Conservation (phyloP, 441 rosid genomes). For the Omphalea diandra region DNA sequence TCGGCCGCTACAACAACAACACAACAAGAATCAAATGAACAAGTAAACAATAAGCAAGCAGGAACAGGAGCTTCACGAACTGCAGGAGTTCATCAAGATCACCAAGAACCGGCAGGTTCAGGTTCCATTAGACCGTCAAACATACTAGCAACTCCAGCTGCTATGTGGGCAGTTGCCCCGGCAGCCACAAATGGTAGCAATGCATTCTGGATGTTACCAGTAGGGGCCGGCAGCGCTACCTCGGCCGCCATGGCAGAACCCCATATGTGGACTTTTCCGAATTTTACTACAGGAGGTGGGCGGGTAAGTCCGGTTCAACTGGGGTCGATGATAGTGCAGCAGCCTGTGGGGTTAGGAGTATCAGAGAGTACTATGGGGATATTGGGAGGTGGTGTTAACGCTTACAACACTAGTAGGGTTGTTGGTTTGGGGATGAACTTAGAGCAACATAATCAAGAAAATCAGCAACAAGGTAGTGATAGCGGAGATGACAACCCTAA, state of each 20-base stretch:
- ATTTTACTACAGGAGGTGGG: conserved; percentile 44
- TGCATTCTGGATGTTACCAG: conserved; percentile 78
- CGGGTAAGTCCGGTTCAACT: conserved; percentile 52
- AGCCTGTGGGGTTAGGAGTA: conserved; percentile 49
- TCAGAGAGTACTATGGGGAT: conserved; percentile 46
- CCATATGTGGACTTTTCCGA: conserved; percentile 76
- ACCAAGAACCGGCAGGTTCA: conserved; percentile 28
- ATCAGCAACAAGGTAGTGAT: conserved; percentile 44
- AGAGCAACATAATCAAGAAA: conserved; percentile 46
- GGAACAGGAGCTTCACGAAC: conserved; percentile 12
- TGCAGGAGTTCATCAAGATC: conserved; percentile 50
- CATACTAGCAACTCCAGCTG: conserved; percentile 48
- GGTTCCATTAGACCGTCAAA: conserved; percentile 32
- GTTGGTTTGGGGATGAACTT: conserved; percentile 55
- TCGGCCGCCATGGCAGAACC: conserved; percentile 37
- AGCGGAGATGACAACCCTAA: conserved; percentile 50
- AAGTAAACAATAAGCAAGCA: conserved; percentile 24
- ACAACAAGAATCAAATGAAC: conserved; percentile 24
- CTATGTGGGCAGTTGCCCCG: conserved; percentile 81
- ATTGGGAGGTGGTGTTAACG: conserved; percentile 32
- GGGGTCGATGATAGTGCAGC: conserved; percentile 66
- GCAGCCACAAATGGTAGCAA: conserved; percentile 59
- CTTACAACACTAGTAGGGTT: conserved; percentile 37
- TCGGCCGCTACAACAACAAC: conserved; percentile 27
- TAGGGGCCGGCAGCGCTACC: conserved; percentile 41